Evolutionary conservation across 768 basidiomycete species (phyloP), one percentile per base, ranked within the genome.

Genomic region (Tephrocybe sp.): DNA sequence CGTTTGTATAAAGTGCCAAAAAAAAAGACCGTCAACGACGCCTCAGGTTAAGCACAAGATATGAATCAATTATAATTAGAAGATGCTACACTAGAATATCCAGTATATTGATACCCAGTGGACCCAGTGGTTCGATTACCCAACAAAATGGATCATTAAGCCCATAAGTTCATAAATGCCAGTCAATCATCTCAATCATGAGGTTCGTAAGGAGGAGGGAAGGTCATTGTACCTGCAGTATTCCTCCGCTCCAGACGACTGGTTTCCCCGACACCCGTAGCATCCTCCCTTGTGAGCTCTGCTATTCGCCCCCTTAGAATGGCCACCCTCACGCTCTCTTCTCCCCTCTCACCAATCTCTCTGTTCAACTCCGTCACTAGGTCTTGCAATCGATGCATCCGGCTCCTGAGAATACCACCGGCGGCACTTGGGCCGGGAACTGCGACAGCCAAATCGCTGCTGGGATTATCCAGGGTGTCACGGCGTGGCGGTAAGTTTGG

Each of bases 271-370:
- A 16, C 18, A 4, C 42, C 27, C 11, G n/a, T n/a, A n/a, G 42
- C 29, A 36, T 54, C 37, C 42, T 34, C 37, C 29, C 48, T 53
- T 4, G 43, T 46, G 10, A 52, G 39, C 11, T 56, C 47, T 13
- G 45, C 51, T 12, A 47, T 49, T 27, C 31, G 42, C 10, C 43
- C 46, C 11, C 46, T n/a, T 25, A 53, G 36, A 23, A 47, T 22
- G 8, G 46, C 45, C 2, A 47, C 42, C 15, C 46, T 27, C 15
- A 43, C 34, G 25, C 34, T 43, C n/a, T 39, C 41, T 15, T 38
- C 39, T n/a, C 41, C 41, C 9, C 27, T 25, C n/a, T 36, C 41
- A 16, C 2, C 25, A 18, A 48, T 53, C 42, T 47, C 46, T 6
- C 25, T 33, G 19, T 53, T 48, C n/a, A 53, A 19, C 4, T 48